Conservation (phyloP, 2,329 filamentous ascomycete genomes). For the Aspergillus novoparasiticus region DNA sequence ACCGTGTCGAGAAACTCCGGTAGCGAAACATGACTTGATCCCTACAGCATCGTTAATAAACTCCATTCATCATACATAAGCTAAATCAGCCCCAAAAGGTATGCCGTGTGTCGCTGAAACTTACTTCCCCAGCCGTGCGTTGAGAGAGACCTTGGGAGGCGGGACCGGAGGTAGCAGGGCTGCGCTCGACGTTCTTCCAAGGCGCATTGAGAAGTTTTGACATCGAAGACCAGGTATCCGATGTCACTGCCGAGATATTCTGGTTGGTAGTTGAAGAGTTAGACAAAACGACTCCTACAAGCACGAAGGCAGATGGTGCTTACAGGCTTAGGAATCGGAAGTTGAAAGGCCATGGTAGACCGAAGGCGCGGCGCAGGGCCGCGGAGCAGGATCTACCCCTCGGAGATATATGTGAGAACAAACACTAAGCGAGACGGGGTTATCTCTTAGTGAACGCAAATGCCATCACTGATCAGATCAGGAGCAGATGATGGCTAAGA, state of each 20-base stretch:
- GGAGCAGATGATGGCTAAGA: constrained; percentile 23
- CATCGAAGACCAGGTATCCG: constrained; percentile 49
- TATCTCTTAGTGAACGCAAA: constrained; percentile 18
- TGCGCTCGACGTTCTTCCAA: constrained; percentile 35
- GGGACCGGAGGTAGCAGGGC: constrained; percentile 20
- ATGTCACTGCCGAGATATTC: constrained; percentile 48
- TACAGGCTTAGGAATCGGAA: constrained; percentile 52
- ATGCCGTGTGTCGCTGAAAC: constrained; percentile 18
- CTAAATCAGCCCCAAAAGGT: constrained; percentile 4
- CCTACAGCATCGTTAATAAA: constrained; percentile 17
- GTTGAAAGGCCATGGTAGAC: constrained; percentile 55
- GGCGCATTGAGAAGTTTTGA: constrained; percentile 41
- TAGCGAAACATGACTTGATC: constrained; percentile 17
- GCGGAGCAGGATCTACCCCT: constrained; percentile 25
- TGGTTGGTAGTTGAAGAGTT: constrained; percentile 29
- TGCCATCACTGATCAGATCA: constrained; percentile 29
- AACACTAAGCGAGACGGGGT: constrained; percentile 8
- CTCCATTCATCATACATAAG: neutral
- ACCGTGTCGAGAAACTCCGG: constrained; percentile 32
- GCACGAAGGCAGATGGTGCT: constrained; percentile 21
- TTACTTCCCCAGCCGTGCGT: constrained; percentile 19
- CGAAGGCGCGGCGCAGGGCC: constrained; percentile 42
- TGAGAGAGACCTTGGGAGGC: constrained; percentile 15
- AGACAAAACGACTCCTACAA: constrained; percentile 12
- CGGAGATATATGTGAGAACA: constrained; percentile 2